These are phyloP conservation scores for Canavalia gladiata DNA, from an alignment of 306 rosid species.

Conservation along the genomic window DNA sequence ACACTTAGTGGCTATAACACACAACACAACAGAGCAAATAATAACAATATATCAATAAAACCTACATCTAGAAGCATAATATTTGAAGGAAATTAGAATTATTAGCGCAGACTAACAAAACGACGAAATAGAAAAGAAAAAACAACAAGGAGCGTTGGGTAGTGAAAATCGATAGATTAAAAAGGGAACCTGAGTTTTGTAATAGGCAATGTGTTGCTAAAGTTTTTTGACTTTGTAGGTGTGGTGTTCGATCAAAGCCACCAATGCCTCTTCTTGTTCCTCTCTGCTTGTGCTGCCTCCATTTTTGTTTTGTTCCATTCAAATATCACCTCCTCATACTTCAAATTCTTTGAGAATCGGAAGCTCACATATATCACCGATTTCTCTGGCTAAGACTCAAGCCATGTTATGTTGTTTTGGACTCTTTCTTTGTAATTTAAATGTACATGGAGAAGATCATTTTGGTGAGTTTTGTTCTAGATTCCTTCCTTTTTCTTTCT, in stretches of 20 bases:
- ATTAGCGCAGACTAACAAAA: neutral
- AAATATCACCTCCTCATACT: neutral
- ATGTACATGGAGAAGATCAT: no score
- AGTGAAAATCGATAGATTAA: neutral
- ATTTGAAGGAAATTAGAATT: neutral
- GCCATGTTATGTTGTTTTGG: no score
- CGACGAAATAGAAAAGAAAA: neutral
- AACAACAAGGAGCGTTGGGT: neutral
- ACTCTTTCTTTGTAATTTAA: no score
- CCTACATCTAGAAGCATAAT: neutral
- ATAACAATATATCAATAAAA: neutral
- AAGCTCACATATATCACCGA: neutral
- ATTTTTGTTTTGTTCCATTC: slow-evolving; percentile 48
- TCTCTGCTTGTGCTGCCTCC: slow-evolving; percentile 45
- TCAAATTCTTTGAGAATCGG: neutral
- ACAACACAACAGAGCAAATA: neutral
- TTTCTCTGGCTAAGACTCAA: no score
- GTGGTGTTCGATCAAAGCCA: slow-evolving; percentile 88
- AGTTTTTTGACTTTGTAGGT: slow-evolving; percentile 72
- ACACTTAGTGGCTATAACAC: neutral
- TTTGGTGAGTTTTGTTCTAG: no score
- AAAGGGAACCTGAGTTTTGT: slow-evolving; percentile 69
- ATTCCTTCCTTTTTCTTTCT: no score
- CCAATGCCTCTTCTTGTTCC: slow-evolving; percentile 87
- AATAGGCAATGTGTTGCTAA: slow-evolving; percentile 69